Evolutionary conservation across 495 filamentous ascomycete genomes (phyloP), one percentile per base, ranked within the genome.

Genomic region (Trichoderma asperelloides): DNA sequence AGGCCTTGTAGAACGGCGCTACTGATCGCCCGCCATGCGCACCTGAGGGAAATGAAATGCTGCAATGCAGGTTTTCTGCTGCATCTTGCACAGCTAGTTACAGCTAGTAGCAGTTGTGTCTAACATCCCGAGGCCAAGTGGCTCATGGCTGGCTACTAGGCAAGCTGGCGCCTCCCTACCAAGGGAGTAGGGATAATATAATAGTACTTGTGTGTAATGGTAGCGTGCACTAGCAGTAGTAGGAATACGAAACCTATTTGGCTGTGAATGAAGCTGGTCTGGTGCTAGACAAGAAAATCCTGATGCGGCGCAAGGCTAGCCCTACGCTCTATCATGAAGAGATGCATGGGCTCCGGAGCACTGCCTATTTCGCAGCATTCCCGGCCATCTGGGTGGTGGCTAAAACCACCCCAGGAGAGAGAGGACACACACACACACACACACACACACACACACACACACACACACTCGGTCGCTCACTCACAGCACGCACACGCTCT

Each of bases 41-140:
- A 25, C 16, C 16, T 60, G 55, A 60, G 55, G 55, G 55, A 60
- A 60, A 60, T 60, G 55, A 60, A 60, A n/a, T 21, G 55, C n/a
- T 51, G 47, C 47, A 37, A 37, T 51, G 47, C 47, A 51, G 18
- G 47, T 51, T 23, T 9, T 51, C 21, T 51, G 47, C 47, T n/a
- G 47, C 47, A 51, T 51, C n/a, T 51, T n/a, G 47, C 6, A 37
- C 33, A 37, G 33, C 33, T 37, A 37, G 33, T 37, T 37, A 37
- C 33, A 37, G 33, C 33, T 37, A 37, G 33, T 37, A 37, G 33
- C 2, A n/a, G 6, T 51, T n/a, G 8, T 51, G 47, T 51, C 47
- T 51, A 51, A 51, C 47, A 51, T 4, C 16, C 2, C 2, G n/a
- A 51, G n/a, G 3, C 47, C 16, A 51, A 25, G 47, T 23, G n/a